These are phyloP conservation scores for Thermothelomyces thermophilus DNA, from an alignment of 2,329 filamentous ascomycete species.

Conservation along the genomic window DNA sequence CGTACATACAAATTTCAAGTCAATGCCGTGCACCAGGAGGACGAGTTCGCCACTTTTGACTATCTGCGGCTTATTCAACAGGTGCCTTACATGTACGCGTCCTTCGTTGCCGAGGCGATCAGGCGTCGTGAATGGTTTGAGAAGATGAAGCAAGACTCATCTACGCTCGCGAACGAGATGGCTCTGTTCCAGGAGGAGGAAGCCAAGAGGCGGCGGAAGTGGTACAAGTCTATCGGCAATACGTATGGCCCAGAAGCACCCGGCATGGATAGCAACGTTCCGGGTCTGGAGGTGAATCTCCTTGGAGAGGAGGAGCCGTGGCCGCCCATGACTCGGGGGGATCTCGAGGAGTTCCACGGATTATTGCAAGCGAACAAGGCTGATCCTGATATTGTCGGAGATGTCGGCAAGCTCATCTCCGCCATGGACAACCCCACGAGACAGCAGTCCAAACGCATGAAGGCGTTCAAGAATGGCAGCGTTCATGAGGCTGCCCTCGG, in stretches of 20 bases:
- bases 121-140: conserved; percentile 85
- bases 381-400: conserved; percentile 59
- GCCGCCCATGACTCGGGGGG: conserved; percentile 69
- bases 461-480: conserved; percentile 94
- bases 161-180: conserved; percentile 86
- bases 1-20: conserved; percentile 67
- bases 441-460: conserved; percentile 78
- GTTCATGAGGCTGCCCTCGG: conserved; percentile 84
- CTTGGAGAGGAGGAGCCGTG: conserved; percentile 73
- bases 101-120: conserved; percentile 78
- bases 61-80: conserved; percentile 73
- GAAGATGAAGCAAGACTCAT: conserved; percentile 81
- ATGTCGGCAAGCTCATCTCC: conserved; percentile 68
- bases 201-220: conserved; percentile 77
- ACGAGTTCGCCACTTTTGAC: conserved; percentile 74
- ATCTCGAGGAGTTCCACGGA: conserved; percentile 68
- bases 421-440: conserved; percentile 78
- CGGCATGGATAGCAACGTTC: conserved; percentile 59
- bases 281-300: conserved; percentile 79
- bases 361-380: conserved; percentile 58
- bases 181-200: conserved; percentile 90
- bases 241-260: conserved; percentile 58
- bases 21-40: conserved; percentile 62
- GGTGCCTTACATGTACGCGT: conserved; percentile 83
- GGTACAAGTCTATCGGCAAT: conserved; percentile 78